These are phyloP conservation scores for Sarocladiaceae sp. DNA, from an alignment of 2,329 filamentous ascomycete species.

Conservation along the genomic window DNA sequence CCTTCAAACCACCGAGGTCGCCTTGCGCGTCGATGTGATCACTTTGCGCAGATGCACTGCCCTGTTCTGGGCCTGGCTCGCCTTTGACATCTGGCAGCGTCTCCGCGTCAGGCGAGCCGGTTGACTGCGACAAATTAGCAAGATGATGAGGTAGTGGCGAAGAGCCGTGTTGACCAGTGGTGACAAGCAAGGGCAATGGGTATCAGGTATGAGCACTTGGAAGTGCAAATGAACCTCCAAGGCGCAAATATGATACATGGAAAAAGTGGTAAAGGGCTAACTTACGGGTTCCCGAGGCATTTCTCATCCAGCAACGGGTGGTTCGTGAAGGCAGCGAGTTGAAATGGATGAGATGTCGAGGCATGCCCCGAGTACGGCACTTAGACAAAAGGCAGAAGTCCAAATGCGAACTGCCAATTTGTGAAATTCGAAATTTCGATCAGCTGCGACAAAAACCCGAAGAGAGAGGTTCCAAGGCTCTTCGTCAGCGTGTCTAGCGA, in stretches of 20 bases:
- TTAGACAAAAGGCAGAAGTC: slow-evolving; percentile 6
- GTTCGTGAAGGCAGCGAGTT: not conserved
- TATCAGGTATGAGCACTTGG: not conserved
- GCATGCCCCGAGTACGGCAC: slow-evolving; percentile 7
- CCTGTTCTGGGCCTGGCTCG: slow-evolving; percentile 3
- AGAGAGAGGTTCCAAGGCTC: not conserved
- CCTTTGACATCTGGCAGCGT: not conserved
- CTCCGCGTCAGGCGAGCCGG: slow-evolving; percentile 6
- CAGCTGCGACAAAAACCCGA: not conserved
- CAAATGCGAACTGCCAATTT: not conserved
- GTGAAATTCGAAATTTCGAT: not conserved
- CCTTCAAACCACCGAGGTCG: not conserved
- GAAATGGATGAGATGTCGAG: slow-evolving; percentile 5
- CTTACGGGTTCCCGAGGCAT: slow-evolving; percentile 10
- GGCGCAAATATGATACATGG: not conserved
- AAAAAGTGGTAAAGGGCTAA: not conserved
- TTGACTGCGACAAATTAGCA: slow-evolving; percentile 8
- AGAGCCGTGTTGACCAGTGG: too few relatives aligned
- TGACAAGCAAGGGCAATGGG: not conserved
- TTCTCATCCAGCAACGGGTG: slow-evolving; percentile 5
- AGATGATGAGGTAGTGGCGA: not conserved
- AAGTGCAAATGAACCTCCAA: not conserved
- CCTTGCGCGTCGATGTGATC: not conserved
- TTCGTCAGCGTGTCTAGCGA: not conserved
- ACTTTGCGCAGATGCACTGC: not conserved